Evolutionary conservation across 78 protist genomes (phyloP).

Genomic region (Protostelium mycophagum): DNA sequence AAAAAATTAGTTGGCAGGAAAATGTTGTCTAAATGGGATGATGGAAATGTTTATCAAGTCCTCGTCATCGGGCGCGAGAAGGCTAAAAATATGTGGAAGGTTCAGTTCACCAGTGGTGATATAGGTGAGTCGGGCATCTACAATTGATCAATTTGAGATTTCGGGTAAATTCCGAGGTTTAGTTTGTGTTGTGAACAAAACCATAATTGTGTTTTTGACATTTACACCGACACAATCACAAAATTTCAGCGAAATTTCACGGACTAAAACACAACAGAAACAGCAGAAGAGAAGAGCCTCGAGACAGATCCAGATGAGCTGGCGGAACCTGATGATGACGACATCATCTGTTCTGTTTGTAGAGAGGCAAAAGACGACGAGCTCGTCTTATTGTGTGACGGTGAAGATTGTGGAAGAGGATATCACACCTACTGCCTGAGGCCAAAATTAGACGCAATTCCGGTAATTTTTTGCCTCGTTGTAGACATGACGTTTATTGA

Average conservation of each 20-base stretch:
- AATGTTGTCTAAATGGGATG: not conserved
- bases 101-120: not conserved
- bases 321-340: not conserved
- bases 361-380: not conserved
- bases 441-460: not conserved
- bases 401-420: not conserved
- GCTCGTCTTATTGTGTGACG: not conserved
- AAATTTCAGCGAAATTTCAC: too few relatives aligned
- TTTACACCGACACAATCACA: too few relatives aligned
- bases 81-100: not conserved
- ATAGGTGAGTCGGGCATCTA: too few relatives aligned
- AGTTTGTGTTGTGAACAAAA: too few relatives aligned
- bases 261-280: too few relatives aligned
- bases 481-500: too few relatives aligned
- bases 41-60: not conserved
- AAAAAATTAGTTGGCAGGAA: not conserved
- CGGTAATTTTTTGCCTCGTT: not conserved
- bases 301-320: not conserved
- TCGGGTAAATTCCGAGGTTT: too few relatives aligned
- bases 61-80: not conserved
- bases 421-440: not conserved
- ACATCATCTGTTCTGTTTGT: not conserved
- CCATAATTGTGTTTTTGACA: too few relatives aligned
- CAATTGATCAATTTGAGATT: too few relatives aligned
- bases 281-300: not conserved